These are phyloP conservation scores for Colletotrichum eleusines DNA, from an alignment of 2,329 filamentous ascomycete species.

Conservation along the genomic window DNA sequence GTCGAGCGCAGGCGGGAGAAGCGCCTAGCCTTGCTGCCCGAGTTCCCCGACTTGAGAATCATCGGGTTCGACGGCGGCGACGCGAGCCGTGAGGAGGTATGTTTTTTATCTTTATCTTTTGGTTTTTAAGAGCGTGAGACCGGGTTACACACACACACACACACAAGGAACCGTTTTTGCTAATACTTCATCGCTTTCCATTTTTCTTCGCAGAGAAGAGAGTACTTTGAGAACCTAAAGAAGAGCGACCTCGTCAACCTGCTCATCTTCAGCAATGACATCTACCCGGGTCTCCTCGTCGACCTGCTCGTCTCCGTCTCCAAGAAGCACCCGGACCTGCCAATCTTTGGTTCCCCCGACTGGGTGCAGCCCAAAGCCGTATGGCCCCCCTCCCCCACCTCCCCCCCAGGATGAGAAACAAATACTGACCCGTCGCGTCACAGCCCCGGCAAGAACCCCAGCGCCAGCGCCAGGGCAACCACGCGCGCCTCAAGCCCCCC, in stretches of 20 bases:
- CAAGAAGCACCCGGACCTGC: slow-evolving; percentile 56
- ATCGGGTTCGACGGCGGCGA: slow-evolving; percentile 54
- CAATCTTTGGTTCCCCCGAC: slow-evolving; percentile 57
- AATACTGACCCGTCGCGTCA: not conserved
- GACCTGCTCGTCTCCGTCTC: slow-evolving; percentile 58
- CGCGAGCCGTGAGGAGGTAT: slow-evolving; percentile 51
- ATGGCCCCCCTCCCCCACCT: not conserved
- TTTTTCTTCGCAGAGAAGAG: slow-evolving; percentile 48
- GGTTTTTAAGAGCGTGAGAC: too few relatives aligned
- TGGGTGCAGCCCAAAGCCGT: slow-evolving; percentile 49
- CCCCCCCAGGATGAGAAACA: too few relatives aligned
- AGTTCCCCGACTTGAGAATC: slow-evolving; percentile 52
- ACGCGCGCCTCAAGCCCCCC: slow-evolving; percentile 20
- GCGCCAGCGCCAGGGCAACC: slow-evolving; percentile 3
- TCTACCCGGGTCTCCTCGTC: slow-evolving; percentile 56
- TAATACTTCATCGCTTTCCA: too few relatives aligned
- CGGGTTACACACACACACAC: too few relatives aligned
- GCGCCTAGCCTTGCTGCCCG: slow-evolving; percentile 50
- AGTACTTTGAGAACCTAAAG: slow-evolving; percentile 55
- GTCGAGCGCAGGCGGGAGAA: slow-evolving; percentile 50
- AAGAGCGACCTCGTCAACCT: slow-evolving; percentile 56
- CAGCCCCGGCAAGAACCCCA: not conserved
- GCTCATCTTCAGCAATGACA: slow-evolving; percentile 56
- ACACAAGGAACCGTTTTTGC: too few relatives aligned
- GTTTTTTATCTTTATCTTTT: not conserved